Percentiles rank a stretch among this genome's conserved stretches.
Evolutionary conservation across 176 grass and related monocot genomes (phyloP).

Genomic region (Themeda triandra): DNA sequence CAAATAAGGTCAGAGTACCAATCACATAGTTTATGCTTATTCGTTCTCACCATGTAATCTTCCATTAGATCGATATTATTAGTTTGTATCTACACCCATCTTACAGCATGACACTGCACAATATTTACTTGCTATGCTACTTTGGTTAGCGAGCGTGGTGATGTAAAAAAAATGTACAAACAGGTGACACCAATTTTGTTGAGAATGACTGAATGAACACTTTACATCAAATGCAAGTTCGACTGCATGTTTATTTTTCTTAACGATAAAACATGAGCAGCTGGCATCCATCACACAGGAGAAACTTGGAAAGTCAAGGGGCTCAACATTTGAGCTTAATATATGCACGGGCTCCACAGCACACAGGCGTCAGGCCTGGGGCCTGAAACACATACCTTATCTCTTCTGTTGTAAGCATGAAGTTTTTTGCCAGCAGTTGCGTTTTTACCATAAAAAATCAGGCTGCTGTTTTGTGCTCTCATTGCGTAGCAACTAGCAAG

Average conservation of each 20-base stretch:
- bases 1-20: constrained; percentile 38
- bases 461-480: neutral
- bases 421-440: too few relatives aligned
- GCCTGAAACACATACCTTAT: too few relatives aligned
- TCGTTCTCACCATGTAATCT: constrained; percentile 24
- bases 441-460: neutral
- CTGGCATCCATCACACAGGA: neutral
- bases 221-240: neutral
- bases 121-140: constrained; percentile 12
- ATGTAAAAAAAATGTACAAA: constrained; percentile 46
- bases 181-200: neutral
- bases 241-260: neutral
- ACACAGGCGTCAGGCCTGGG: too few relatives aligned
- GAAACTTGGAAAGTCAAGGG: neutral
- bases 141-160: neutral
- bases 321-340: too few relatives aligned
- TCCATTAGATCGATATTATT: constrained; percentile 27
- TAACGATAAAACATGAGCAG: neutral
- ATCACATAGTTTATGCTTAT: constrained; percentile 23
- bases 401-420: too few relatives aligned
- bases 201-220: neutral
- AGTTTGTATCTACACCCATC: constrained; percentile 16
- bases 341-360: too few relatives aligned
- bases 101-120: constrained; percentile 6
- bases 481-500: too few relatives aligned